Evolutionary conservation across 2,329 filamentous ascomycete genomes (phyloP).

Genomic region (Emericellopsis atlantica): DNA sequence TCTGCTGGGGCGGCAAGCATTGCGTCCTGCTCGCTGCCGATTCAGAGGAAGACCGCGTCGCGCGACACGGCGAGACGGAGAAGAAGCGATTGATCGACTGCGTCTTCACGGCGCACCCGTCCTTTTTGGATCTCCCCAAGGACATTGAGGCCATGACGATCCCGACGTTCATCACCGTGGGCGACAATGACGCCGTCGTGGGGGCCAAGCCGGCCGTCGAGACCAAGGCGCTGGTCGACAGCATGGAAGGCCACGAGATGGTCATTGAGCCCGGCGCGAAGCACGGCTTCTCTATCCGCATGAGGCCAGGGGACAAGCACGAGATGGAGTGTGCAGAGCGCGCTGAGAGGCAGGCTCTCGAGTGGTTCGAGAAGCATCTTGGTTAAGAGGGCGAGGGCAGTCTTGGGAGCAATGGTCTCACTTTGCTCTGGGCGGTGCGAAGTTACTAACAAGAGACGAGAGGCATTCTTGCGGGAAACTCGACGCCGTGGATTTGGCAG

Average conservation of each 20-base stretch:
- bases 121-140: conserved; percentile 25
- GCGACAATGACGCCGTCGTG: conserved; percentile 27
- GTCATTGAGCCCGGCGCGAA: conserved; percentile 20
- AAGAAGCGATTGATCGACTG: conserved; percentile 29
- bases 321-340: conserved; percentile 22
- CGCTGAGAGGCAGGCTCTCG: conserved; percentile 23
- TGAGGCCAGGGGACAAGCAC: conserved; percentile 16
- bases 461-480: too few relatives aligned
- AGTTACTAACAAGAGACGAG: too few relatives aligned
- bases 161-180: conserved; percentile 32
- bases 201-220: conserved; percentile 12
- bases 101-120: conserved; percentile 38
- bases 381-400: too few relatives aligned
- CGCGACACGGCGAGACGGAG: conserved; percentile 6
- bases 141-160: conserved; percentile 28
- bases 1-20: conserved; percentile 51
- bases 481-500: too few relatives aligned
- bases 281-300: conserved; percentile 26
- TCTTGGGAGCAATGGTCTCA: too few relatives aligned
- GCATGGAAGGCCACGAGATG: conserved; percentile 11
- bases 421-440: too few relatives aligned
- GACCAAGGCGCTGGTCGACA: conserved; percentile 18
- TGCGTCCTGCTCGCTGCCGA: conserved; percentile 23
- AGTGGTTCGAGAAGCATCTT: conserved; percentile 14
- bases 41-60: conserved; percentile 11